phyloP scores from a whole-genome alignment of 352 stramenopile species.

The Phytopythium ostracodes region DNA sequence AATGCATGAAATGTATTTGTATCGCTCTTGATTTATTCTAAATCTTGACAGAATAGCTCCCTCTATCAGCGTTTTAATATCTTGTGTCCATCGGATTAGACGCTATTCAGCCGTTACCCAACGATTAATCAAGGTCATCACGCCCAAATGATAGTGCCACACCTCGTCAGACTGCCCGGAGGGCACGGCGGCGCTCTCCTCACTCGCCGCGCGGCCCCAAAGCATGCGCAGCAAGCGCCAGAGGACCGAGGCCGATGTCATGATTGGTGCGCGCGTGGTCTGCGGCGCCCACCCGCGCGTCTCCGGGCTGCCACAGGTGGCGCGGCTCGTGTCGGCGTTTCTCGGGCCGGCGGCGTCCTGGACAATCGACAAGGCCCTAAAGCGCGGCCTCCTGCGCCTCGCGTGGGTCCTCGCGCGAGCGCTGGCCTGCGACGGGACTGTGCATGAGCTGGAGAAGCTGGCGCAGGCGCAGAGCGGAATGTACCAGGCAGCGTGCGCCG shows the following conservation, averaged over 20 bases:
- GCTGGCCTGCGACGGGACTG: not conserved
- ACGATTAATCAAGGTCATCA: not conserved
- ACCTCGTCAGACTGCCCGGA: not conserved
- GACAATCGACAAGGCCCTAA: not conserved
- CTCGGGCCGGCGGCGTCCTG: constrained; percentile 20
- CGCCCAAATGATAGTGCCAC: not conserved
- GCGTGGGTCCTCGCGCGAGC: not conserved
- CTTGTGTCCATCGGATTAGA: not conserved
- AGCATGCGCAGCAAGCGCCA: not conserved
- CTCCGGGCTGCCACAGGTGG: constrained; percentile 17
- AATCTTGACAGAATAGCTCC: not conserved
- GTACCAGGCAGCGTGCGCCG: not conserved
- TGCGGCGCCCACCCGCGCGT: not conserved
- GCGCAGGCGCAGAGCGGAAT: not conserved
- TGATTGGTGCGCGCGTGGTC: not conserved
- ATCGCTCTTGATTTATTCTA: not conserved
- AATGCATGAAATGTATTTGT: not conserved
- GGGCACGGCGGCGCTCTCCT: too few relatives aligned
- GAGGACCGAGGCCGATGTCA: not conserved
- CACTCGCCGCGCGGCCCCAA: not conserved
- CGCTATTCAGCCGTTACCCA: not conserved
- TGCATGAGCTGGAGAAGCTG: constrained; percentile 1
- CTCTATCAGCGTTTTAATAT: not conserved
- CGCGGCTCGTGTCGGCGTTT: constrained; percentile 20
- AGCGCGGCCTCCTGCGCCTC: not conserved